Base-by-base conservation (phyloP, 169 alveolate genomes). In the Cryptosporidium felis region DNA sequence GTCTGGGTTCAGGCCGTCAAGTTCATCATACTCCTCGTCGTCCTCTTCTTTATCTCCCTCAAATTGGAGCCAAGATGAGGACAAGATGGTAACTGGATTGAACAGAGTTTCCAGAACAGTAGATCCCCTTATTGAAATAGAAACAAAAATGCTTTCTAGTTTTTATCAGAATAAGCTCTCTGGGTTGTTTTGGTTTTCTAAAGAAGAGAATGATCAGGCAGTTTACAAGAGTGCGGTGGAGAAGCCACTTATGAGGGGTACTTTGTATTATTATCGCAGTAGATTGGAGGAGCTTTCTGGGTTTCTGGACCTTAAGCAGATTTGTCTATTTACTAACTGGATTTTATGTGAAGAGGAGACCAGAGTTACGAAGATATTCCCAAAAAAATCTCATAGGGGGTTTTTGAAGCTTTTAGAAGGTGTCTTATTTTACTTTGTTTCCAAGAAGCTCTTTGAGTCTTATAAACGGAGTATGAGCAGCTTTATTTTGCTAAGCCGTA, bases 131-230 rank as follows among this genome's bases (percentile, higher is more conserved):
- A 26, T 1, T n/a, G 63, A 56, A 12, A 5, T 56, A 8, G 63
- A 30, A 2, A 42, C 26, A 2, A 34, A n/a, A 21, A 6, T 34
- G 0, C 36, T 53, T 53, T 23, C 66, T 51, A n/a, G n/a, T n/a
- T n/a, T n/a, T n/a, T n/a, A n/a, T n/a, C n/a, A n/a, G n/a, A n/a
- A n/a, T n/a, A n/a, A n/a, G n/a, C n/a, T n/a, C n/a, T 61, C 80
- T 8, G 85, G 85, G 3, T 41, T 74, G 14, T 49, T 74, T 53
- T 74, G 85, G 85, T 74, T 74, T 53, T 23, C 66, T 8, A 26
- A 36, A 38, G 67, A 56, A 40, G 67, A 56, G 6, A 74, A 21
- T 2, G 85, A 74, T 36, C 49, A 36, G 6, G 56, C 51, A 38
- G 56, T 74, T 6, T 74, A 74, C 34, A 56, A 36, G 40, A 74